Percentiles rank a stretch among this genome's conserved stretches.
Evolutionary conservation across 345 rosid species (phyloP).

Genomic region (Lepidium aucheri): DNA sequence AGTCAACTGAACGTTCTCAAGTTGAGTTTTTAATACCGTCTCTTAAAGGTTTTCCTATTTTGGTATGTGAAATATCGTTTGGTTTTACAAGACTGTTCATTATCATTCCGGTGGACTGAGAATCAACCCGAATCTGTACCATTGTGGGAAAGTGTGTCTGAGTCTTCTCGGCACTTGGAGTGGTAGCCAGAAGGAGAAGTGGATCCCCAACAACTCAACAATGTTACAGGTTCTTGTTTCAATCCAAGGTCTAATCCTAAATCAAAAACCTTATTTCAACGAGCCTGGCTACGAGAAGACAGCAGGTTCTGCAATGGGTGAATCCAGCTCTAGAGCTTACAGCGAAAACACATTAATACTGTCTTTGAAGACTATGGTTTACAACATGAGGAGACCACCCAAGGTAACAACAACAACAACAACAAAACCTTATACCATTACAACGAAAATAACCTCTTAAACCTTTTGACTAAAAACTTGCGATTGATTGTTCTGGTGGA

Average conservation of each 20-base stretch:
- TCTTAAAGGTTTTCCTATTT: background rate
- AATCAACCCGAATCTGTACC: conserved; percentile 78
- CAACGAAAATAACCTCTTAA: background rate
- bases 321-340: conserved; percentile 39
- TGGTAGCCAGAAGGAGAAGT: conserved; percentile 65
- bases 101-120: conserved; percentile 81
- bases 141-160: conserved; percentile 76
- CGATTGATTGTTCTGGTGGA: background rate
- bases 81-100: conserved; percentile 46
- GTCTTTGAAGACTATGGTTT: conserved; percentile 66
- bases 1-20: conserved; percentile 10
- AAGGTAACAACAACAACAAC: conserved; percentile 53
- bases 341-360: conserved; percentile 57
- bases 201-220: conserved; percentile 75
- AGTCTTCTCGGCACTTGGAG: conserved; percentile 95
- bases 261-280: conserved; percentile 74
- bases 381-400: conserved; percentile 69
- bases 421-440: background rate
- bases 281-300: conserved; percentile 63
- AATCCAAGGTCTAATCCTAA: conserved; percentile 85
- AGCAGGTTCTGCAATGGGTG: conserved; percentile 40
- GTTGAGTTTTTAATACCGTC: background rate
- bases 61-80: conserved; percentile 2
- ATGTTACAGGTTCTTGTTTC: conserved; percentile 90
- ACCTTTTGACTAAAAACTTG: background rate